Conservation (phyloP, 768 basidiomycete species). For the Pulveroboletus sp. region DNA sequence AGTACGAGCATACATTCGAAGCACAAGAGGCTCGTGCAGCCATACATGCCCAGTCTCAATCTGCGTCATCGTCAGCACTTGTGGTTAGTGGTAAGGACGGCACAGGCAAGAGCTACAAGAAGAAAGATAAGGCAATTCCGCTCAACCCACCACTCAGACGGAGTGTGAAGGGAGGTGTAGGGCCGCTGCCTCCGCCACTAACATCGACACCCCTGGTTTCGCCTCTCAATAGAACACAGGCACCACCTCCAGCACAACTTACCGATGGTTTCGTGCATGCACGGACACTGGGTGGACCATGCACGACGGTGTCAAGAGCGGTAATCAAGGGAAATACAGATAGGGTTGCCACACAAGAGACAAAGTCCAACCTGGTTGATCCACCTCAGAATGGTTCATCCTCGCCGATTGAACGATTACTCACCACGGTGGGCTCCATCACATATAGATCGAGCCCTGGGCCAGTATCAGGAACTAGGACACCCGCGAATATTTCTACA, state of each 20-base stretch:
- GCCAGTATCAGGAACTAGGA: conserved; percentile 3
- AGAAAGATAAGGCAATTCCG: conserved; percentile 53
- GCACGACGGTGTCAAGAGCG: conserved; percentile 6
- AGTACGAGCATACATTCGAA: conserved; percentile 60
- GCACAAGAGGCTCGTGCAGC: conserved; percentile 58
- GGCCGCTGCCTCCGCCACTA: conserved; percentile 61
- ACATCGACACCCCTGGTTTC: conserved; percentile 59
- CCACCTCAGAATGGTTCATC: conserved; percentile 1
- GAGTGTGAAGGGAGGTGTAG: conserved; percentile 59
- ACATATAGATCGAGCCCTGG: conserved; percentile 3
- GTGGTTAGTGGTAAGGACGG: conserved; percentile 35
- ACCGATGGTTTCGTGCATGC: not conserved
- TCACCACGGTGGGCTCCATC: not conserved
- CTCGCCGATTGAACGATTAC: not conserved
- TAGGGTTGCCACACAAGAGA: not conserved
- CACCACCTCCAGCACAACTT: conserved; percentile 2
- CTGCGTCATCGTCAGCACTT: conserved; percentile 18
- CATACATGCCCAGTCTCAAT: conserved; percentile 29
- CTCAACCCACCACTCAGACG: conserved; percentile 65
- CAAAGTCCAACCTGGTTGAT: conserved; percentile 7
- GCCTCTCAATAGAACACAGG: conserved; percentile 31
- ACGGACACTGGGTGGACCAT: not conserved
- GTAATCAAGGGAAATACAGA: not conserved
- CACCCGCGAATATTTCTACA: conserved; percentile 18
- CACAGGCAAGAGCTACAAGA: conserved; percentile 33